Percentiles rank a stretch among this genome's conserved stretches.
phyloP scores from a whole-genome alignment of 2,329 filamentous ascomycete genomes.

The Xylaria sp. region DNA sequence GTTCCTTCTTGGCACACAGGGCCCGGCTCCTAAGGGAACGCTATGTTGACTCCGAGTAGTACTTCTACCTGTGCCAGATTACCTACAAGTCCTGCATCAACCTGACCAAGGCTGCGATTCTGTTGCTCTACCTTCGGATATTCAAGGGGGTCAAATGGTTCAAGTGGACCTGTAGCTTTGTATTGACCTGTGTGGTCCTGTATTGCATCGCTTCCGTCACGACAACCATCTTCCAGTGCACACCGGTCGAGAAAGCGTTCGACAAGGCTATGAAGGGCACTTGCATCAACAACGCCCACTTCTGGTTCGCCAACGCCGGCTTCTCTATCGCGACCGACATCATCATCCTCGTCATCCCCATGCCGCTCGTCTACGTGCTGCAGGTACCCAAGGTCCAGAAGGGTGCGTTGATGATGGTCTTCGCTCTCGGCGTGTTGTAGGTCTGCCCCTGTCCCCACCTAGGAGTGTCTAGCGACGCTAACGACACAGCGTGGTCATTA shows the following conservation, averaged over 20 bases:
- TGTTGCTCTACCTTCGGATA: conserved; percentile 39
- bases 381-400: conserved; percentile 44
- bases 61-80: conserved; percentile 38
- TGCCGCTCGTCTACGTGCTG: conserved; percentile 44
- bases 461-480: not conserved
- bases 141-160: conserved; percentile 38
- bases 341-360: conserved; percentile 43
- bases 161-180: conserved; percentile 28
- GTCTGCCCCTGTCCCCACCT: conserved; percentile 12
- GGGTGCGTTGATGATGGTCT: conserved; percentile 43
- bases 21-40: not conserved
- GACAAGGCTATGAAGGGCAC: conserved; percentile 30
- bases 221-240: conserved; percentile 39
- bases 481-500: conserved; percentile 33
- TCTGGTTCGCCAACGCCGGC: conserved; percentile 47
- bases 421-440: conserved; percentile 46
- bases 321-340: conserved; percentile 47
- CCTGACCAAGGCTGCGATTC: conserved; percentile 38
- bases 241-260: conserved; percentile 34
- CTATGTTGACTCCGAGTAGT: conserved; percentile 13
- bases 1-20: too few species aligned
- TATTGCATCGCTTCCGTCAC: conserved; percentile 35
- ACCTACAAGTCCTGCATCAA: conserved; percentile 40
- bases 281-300: conserved; percentile 42
- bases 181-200: conserved; percentile 28